These are phyloP conservation scores for Tilletiopsis washingtonensis DNA, from an alignment of 1,284 basidiomycete genomes.

Conservation along the genomic window DNA sequence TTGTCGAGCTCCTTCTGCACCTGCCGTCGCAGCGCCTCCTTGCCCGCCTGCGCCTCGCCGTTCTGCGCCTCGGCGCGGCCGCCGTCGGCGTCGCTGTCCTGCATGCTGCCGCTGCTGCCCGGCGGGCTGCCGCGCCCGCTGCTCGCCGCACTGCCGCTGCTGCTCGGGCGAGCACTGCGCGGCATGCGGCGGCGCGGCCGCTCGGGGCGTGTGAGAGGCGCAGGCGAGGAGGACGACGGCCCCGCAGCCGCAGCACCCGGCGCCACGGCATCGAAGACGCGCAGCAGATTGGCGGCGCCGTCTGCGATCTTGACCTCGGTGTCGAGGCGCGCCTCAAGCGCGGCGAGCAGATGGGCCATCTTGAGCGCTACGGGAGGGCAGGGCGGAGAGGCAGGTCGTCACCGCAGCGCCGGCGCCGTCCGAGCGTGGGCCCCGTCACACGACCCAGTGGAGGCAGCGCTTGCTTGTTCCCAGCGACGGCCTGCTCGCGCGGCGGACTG, in stretches of 20 bases:
- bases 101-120: background rate
- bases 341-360: conserved; percentile 55
- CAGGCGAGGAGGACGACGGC: background rate
- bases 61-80: too few species aligned
- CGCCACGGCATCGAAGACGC: conserved; percentile 51
- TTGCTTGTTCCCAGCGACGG: too few species aligned
- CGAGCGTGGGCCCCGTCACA: too few species aligned
- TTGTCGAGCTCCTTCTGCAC: conserved; percentile 68
- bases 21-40: conserved; percentile 62
- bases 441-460: too few species aligned
- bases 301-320: conserved; percentile 70
- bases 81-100: background rate
- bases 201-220: too few species aligned
- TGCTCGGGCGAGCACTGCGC: background rate
- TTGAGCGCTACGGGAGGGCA: too few species aligned
- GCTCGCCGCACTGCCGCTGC: background rate
- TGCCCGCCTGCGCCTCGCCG: too few species aligned
- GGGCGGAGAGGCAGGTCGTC: too few species aligned
- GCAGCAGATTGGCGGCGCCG: conserved; percentile 73
- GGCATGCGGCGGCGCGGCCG: too few species aligned
- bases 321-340: conserved; percentile 61
- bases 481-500: too few species aligned
- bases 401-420: too few species aligned
- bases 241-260: conserved; percentile 1
- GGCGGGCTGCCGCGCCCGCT: background rate